phyloP scores from a whole-genome alignment of 2,329 filamentous ascomycete species.

The Penicillium sp. region DNA sequence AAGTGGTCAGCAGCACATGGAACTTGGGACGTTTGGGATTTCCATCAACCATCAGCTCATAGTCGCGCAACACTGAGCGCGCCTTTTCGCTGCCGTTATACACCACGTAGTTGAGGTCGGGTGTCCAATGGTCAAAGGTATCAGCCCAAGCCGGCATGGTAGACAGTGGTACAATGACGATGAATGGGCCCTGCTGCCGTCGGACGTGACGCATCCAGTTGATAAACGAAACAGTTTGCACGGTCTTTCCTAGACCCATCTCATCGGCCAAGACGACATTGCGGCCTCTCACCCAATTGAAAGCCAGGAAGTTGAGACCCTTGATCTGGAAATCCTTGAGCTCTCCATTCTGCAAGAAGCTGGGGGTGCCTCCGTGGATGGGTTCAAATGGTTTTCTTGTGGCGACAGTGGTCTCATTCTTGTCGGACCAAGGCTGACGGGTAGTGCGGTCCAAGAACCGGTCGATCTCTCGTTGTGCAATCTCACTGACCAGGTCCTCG shows the following conservation, averaged over 20 bases:
- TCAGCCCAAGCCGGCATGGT: conserved; percentile 98
- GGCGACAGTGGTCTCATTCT: conserved; percentile 71
- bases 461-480: conserved; percentile 88
- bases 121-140: conserved; percentile 94
- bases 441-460: conserved; percentile 82
- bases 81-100: conserved; percentile 90
- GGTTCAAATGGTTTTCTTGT: conserved; percentile 71
- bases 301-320: conserved; percentile 90
- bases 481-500: conserved; percentile 70
- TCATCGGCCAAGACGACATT: conserved; percentile 98
- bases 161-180: conserved; percentile 95
- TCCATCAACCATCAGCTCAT: conserved; percentile 83
- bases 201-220: conserved; percentile 94
- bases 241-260: conserved; percentile 98
- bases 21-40: conserved; percentile 91
- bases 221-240: conserved; percentile 95
- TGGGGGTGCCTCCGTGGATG: conserved; percentile 78
- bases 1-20: conserved; percentile 95
- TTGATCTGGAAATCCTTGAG: conserved; percentile 91
- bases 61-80: conserved; percentile 82
- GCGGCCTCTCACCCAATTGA: conserved; percentile 91
- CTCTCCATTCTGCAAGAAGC: conserved; percentile 80
- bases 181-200: conserved; percentile 87
- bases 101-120: conserved; percentile 94
- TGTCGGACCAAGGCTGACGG: conserved; percentile 78